Conservation (phyloP, 192 early-diverging fungal genomes). For the Phycomyces nitens region DNA sequence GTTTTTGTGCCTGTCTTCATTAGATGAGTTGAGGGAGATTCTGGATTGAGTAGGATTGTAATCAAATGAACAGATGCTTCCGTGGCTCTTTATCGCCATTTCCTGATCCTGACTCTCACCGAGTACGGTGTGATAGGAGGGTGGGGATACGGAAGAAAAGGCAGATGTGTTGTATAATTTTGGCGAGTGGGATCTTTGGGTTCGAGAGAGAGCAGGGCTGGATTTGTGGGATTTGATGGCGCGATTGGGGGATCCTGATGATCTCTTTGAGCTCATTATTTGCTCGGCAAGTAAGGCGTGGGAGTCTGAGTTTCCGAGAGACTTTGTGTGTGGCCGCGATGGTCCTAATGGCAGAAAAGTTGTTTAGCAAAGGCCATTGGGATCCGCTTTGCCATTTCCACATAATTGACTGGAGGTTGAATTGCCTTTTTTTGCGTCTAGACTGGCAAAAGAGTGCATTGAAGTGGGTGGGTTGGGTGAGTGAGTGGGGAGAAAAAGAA, state of each 20-base stretch:
- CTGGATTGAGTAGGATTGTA: neutral
- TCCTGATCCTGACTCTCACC: neutral
- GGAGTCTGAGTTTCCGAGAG: neutral
- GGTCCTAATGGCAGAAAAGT: neutral
- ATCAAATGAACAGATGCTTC: neutral
- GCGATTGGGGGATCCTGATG: neutral
- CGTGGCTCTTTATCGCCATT: neutral
- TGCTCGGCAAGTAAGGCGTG: neutral
- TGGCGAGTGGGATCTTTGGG: neutral
- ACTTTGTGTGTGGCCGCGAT: neutral
- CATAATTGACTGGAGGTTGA: no score
- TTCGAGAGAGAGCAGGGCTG: slow-evolving; percentile 11
- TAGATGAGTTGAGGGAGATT: neutral
- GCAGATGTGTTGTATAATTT: slow-evolving; percentile 15
- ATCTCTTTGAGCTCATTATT: neutral
- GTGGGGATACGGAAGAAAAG: neutral
- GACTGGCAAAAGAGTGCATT: no score
- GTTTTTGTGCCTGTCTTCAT: neutral
- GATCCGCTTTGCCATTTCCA: no score
- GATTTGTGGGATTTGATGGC: slow-evolving; percentile 8
- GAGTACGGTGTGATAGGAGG: neutral
- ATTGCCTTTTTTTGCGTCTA: no score
- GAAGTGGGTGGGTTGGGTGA: no score
- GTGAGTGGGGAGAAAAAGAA: no score
- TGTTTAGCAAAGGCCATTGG: no score